Evolutionary conservation across 306 rosid species (phyloP), one percentile per base, ranked within the genome.

Genomic region (Fragaria iinumae): DNA sequence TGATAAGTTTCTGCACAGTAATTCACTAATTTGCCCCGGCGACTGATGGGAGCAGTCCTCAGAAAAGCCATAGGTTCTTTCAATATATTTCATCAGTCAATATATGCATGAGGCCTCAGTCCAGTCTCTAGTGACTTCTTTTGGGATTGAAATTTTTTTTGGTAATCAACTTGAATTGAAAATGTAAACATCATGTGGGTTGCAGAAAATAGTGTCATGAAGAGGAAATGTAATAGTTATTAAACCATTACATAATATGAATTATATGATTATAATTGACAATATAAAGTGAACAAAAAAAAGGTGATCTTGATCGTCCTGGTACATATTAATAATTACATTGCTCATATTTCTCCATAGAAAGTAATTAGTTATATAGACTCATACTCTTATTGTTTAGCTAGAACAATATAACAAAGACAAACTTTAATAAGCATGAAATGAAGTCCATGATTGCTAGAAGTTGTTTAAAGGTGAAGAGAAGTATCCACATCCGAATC

Each of bases 401-500:
- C 75, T 63, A 66, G 62, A 67, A 44, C 82, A 73, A n/a, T 34
- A 18, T 64, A 4, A 64, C 50, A 43, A 14, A 7, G 43, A 32
- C 44, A 16, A 63, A 13, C n/a, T 63, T 13, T 29, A 14, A 29
- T 2, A 32, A 63, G 5, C 68, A 32, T 32, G 12, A 63, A 63
- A 63, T 32, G 18, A 63, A n/a, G 41, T 32, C 67, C 21, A 32
- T 63, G 43, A 34, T 63, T 32, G 27, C 70, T 66, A 20, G 48
- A 66, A 66, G 27, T 18, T 66, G 0, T 34, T 66, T 27, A 66
- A 66, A 66, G 70, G 47, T 66, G 70, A 34, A 66, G 70, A 66
- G 70, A 66, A 38, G 70, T 66, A 12, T 66, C 70, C 14, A 66
- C 70, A 38, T 66, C 70, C 68, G 68, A 63, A 36, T 66, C 70